A percentile compares a stretch with the other conserved stretches of the same genome.
These are phyloP conservation scores for Didymella arachidicola DNA, from an alignment of 2,329 filamentous ascomycete genomes.

Conservation along the genomic window DNA sequence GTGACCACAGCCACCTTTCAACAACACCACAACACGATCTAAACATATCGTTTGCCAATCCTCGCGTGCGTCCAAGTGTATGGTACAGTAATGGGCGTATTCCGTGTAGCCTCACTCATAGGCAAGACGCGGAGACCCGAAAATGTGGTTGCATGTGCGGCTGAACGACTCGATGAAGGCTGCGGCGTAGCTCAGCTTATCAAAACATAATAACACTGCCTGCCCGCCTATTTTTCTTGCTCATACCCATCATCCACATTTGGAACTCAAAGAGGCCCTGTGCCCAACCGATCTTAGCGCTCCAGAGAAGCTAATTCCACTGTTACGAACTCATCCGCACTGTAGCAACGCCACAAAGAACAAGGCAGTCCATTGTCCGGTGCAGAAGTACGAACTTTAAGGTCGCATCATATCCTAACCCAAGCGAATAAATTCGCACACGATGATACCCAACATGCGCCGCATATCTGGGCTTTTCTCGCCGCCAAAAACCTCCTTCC, in stretches of 20 bases:
- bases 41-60: slow-evolving; percentile 7
- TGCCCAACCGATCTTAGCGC: neutral
- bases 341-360: neutral
- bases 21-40: neutral
- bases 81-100: slow-evolving; percentile 4
- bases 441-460: slow-evolving; percentile 24
- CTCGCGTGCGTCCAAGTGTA: neutral
- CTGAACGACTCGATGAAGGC: slow-evolving; percentile 3
- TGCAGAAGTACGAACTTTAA: neutral
- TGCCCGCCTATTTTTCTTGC: neutral
- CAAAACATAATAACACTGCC: slow-evolving; percentile 1
- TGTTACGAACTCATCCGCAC: neutral
- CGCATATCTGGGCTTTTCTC: slow-evolving; percentile 38
- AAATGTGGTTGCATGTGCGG: slow-evolving; percentile 1
- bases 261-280: neutral
- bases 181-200: slow-evolving; percentile 13
- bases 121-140: slow-evolving; percentile 1
- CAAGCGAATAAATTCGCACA: neutral
- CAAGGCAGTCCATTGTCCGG: too few relatives aligned
- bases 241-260: neutral
- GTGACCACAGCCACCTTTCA: slow-evolving; percentile 8
- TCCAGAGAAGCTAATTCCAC: too few relatives aligned
- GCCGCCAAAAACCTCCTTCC: slow-evolving; percentile 36
- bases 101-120: neutral
- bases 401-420: neutral